Evolutionary conservation across 1,284 basidiomycete species (phyloP), one percentile per base, ranked within the genome.

Genomic region (Cutaneotrichosporon spelunceum): DNA sequence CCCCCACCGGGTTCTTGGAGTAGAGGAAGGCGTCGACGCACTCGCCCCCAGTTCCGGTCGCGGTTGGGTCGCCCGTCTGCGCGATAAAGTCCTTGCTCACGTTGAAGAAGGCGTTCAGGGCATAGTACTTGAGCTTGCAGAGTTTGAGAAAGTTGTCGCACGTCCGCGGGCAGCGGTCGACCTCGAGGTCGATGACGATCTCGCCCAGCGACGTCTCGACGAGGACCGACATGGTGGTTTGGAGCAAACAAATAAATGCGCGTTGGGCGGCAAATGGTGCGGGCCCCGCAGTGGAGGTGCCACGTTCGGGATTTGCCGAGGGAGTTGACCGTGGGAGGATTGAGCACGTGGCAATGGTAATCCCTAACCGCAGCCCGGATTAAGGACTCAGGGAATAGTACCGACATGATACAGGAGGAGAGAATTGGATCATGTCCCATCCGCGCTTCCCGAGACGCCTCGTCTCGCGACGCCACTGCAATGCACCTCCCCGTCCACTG

Each of bases 31-130:
- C 90, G 83, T 85, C 88, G 67, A 91, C 83, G 21, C 86, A 93
- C 82, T 91, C 88, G 56, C 95, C 94, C 30, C 95, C 94, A 42
- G 87, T 91, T 26, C 95, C 95, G 2, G 90, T 90, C 16, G 94
- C 93, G n/a, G 89, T 89, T 1, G 94, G 95, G 72, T 98, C 95
- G 36, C 95, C 95, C 3, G 86, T 85, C 79, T 99, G 95, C 14
- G 93, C 93, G 57, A 99, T 85, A 69, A 99, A 99, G 76, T 97
- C 91, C 78, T 93, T 95, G 39, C 93, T 93, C 9, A 99, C 94
- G 80, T 97, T 96, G 84, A 96, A 96, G 82, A 99, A 98, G 0
- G 92, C 91, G 76, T 93, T 90, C 67, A 96, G 81, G 76, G 93
- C 94, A 82, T 96, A 98, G 77, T 95, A 95, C 78, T 97, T 96